A percentile compares a stretch with the other conserved stretches of the same genome.
Evolutionary conservation across 1,284 basidiomycete species (phyloP).

Genomic region (Mycena citricolor): DNA sequence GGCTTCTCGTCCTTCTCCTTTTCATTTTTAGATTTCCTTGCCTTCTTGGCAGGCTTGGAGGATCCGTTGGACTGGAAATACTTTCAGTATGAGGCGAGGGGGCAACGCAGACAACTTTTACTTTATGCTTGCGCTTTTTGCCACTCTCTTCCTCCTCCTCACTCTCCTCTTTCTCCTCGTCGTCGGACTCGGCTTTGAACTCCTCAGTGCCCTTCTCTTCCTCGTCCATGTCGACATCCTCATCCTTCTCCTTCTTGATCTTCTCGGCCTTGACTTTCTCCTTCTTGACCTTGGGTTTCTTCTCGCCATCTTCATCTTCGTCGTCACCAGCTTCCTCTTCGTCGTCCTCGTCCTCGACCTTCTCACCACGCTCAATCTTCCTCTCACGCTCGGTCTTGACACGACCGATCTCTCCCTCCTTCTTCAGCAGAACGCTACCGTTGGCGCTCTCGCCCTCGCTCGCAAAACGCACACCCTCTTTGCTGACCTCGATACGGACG

Average conservation of each 20-base stretch:
- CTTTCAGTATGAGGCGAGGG: neutral
- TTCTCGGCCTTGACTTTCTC: conserved; percentile 31
- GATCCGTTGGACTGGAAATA: conserved; percentile 17
- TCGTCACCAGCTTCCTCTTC: conserved; percentile 24
- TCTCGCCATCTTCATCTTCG: conserved; percentile 30
- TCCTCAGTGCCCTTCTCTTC: conserved; percentile 50
- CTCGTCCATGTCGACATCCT: conserved; percentile 40
- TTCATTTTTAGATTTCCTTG: conserved; percentile 47
- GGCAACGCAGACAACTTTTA: neutral
- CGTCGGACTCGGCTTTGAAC: conserved; percentile 56
- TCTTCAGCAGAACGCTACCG: conserved; percentile 86
- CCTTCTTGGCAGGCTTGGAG: conserved; percentile 42
- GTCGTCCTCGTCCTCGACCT: conserved; percentile 22
- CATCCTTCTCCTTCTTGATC: conserved; percentile 32
- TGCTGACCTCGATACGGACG: conserved; percentile 94
- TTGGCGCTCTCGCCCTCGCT: conserved; percentile 95
- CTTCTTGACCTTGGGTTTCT: conserved; percentile 28
- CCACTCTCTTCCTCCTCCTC: conserved; percentile 38
- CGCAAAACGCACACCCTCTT: conserved; percentile 95
- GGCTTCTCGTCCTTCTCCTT: conserved; percentile 48
- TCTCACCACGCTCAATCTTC: conserved; percentile 22
- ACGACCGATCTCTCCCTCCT: conserved; percentile 30
- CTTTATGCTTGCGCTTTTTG: conserved; percentile 34
- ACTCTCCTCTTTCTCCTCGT: conserved; percentile 45
- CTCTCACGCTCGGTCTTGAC: conserved; percentile 18